Evolutionary conservation across 2,329 filamentous ascomycete species (phyloP), one percentile per base, ranked within the genome.

Genomic region (Beauveria caledonica): DNA sequence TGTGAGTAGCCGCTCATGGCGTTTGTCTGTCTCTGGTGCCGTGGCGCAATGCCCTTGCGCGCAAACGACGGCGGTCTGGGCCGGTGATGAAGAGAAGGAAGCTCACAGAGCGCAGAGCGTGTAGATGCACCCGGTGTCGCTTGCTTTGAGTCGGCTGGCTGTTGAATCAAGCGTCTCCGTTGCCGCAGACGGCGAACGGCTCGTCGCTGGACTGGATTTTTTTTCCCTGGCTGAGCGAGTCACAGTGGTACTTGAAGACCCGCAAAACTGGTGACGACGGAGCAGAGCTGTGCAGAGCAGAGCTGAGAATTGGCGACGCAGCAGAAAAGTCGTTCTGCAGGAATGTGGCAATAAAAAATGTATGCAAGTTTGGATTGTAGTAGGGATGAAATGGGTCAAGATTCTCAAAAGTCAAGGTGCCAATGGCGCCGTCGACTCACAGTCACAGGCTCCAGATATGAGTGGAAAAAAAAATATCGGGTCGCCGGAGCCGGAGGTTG

Each of bases 1-100:
- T 69, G 64, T 45, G 67, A 66, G 17, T 69, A 69, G 63, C 68
- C 70, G 59, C 69, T 72, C 73, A 74, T 74, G 46, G 21, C 61
- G 11, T 39, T 7, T 48, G 25, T 49, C 17, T 23, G 17, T 7
- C 19, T 40, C 15, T 11, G 15, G 48, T 53, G 21, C 48, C 40
- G 27, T 33, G 25, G 17, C 9, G 49, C 57, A 33, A 23, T 21
- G 33, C 17, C 17, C 23, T 45, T 40, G 33, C 39, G 23, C 27
- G 56, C 25, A n/a, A 48, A 33, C 19, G 36, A 39, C 39, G 9
- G 36, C 46, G 17, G 33, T 44, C 23, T 21, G 44, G 23, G 8
- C 6, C 8, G 17, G 8, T 21, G 27, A n/a, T 19, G n/a, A 19
- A 17, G 40, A n/a, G 11, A 17, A 5, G 13, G 2, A 15, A 25